Percentiles rank a stretch among this genome's conserved stretches.
These are phyloP conservation scores for Colletotrichum liriopes DNA, from an alignment of 2,329 filamentous ascomycete species.

Conservation along the genomic window DNA sequence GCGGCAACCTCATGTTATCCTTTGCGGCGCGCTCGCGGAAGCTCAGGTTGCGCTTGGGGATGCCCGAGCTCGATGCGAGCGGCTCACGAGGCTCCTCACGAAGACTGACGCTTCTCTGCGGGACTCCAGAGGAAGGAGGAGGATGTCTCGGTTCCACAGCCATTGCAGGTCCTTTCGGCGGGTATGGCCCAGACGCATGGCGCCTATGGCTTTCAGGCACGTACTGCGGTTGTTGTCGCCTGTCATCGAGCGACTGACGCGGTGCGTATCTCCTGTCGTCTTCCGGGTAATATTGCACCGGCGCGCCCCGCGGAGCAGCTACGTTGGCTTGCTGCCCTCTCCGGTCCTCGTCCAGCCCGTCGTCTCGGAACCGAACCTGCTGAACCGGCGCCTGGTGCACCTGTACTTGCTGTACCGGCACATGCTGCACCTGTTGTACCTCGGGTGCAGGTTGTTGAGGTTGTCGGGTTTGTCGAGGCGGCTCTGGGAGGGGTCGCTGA, in stretches of 20 bases:
- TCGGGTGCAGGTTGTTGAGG: slow-evolving; percentile 18
- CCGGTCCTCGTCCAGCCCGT: not conserved
- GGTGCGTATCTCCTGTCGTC: slow-evolving; percentile 49
- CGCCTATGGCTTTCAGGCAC: slow-evolving; percentile 50
- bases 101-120: slow-evolving; percentile 42
- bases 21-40: slow-evolving; percentile 72
- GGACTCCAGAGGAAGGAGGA: slow-evolving; percentile 16
- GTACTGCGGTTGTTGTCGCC: slow-evolving; percentile 51
- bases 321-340: slow-evolving; percentile 47
- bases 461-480: slow-evolving; percentile 14
- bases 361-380: slow-evolving; percentile 53
- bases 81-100: slow-evolving; percentile 40
- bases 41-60: slow-evolving; percentile 71
- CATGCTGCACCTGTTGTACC: slow-evolving; percentile 33
- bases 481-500: slow-evolving; percentile 41
- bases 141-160: slow-evolving; percentile 44
- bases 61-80: slow-evolving; percentile 42
- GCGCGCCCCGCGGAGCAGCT: slow-evolving; percentile 46
- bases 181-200: slow-evolving; percentile 45
- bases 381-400: slow-evolving; percentile 46
- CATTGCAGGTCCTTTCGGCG: slow-evolving; percentile 44
- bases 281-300: slow-evolving; percentile 53
- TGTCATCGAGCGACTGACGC: slow-evolving; percentile 43
- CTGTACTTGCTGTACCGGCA: slow-evolving; percentile 34
- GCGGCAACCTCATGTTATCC: slow-evolving; percentile 57